Evolutionary conservation across 2,329 filamentous ascomycete species (phyloP).

Genomic region (Sporothrix pseudoabietina): DNA sequence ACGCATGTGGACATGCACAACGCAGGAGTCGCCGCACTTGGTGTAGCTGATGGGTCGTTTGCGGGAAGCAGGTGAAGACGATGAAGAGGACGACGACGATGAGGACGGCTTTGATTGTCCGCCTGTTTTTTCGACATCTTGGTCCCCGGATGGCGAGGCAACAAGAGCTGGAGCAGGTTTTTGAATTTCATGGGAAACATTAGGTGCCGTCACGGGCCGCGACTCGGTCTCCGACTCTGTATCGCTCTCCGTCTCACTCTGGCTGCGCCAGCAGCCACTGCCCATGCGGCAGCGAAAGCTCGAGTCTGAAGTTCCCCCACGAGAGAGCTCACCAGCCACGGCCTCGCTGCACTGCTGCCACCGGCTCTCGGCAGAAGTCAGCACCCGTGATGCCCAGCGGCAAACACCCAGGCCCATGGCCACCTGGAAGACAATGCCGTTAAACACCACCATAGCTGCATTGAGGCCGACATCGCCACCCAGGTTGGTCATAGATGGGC

Average conservation of each 20-base stretch:
- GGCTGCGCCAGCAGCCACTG: constrained; percentile 18
- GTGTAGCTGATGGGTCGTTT: constrained; percentile 4
- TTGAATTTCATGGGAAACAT: not conserved
- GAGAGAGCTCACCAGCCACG: not conserved
- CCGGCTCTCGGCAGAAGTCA: not conserved
- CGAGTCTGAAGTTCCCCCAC: not conserved
- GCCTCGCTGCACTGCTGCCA: constrained; percentile 3
- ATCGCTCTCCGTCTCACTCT: not conserved
- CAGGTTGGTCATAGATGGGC: constrained; percentile 50
- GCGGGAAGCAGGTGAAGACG: not conserved
- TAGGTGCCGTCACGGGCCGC: not conserved
- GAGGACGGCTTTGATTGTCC: not conserved
- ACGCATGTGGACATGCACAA: constrained; percentile 22
- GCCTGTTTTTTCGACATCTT: constrained; percentile 30
- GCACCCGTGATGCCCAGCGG: constrained; percentile 30
- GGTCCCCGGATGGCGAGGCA: not conserved
- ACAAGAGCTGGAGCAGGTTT: not conserved
- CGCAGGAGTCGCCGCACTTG: not conserved
- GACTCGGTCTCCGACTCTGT: not conserved
- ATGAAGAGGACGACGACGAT: not conserved
- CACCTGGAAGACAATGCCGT: constrained; percentile 50
- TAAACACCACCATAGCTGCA: constrained; percentile 55
- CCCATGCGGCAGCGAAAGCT: not conserved
- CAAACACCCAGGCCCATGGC: constrained; percentile 40
- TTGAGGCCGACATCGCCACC: constrained; percentile 52